phyloP scores from a whole-genome alignment of 228 moss, liverwort and hornwort species.

The Sphagnum magellanicum region DNA sequence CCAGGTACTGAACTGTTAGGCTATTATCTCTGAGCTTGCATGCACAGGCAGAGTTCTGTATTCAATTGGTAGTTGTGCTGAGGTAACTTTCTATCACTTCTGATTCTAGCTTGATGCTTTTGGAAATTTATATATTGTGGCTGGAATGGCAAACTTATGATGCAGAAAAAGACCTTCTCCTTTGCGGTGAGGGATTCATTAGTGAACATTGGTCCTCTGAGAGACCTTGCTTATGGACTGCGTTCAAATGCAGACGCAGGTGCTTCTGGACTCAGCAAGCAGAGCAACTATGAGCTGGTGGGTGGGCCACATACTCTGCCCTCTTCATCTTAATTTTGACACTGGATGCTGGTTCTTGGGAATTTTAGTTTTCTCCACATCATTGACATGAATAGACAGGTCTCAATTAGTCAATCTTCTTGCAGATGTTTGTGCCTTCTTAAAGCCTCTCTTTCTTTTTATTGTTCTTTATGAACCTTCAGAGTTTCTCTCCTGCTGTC shows the following conservation, averaged over 20 bases:
- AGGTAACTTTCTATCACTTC: background rate
- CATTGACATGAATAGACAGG: too few species aligned
- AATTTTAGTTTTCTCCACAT: background rate
- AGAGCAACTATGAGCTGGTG: conserved; percentile 96
- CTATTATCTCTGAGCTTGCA: background rate
- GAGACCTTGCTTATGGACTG: conserved; percentile 95
- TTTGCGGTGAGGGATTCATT: conserved; percentile 97
- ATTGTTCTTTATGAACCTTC: too few species aligned
- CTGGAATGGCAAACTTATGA: background rate
- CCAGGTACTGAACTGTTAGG: conserved; percentile 25
- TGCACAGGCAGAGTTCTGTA: background rate
- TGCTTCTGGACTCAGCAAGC: conserved; percentile 71
- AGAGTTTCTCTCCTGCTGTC: too few species aligned
- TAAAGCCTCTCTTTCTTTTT: too few species aligned
- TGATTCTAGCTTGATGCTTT: too few species aligned
- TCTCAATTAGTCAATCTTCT: too few species aligned
- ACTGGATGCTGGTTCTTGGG: background rate
- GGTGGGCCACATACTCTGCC: conserved; percentile 8
- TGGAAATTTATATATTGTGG: too few species aligned
- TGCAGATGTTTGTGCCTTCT: too few species aligned
- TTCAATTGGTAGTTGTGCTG: background rate
- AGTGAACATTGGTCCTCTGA: conserved; percentile 89
- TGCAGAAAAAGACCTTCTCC: conserved; percentile 79
- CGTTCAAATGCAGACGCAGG: conserved; percentile 66
- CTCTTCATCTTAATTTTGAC: background rate